Evolutionary conservation across 306 rosid genomes (phyloP).

Genomic region (Aeschynomene evenia): DNA sequence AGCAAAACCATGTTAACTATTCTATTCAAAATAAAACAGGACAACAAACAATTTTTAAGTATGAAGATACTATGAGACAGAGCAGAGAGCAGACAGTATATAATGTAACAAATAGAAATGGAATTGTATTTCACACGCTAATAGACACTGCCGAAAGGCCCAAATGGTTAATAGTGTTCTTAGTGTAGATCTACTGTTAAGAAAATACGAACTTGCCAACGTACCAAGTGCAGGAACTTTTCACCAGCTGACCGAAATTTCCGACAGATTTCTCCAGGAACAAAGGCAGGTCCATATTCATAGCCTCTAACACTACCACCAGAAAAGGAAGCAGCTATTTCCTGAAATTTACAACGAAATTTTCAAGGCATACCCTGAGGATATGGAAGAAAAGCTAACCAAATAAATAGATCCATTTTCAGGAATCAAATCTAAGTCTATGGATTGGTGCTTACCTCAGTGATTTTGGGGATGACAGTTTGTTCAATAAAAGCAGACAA

Average conservation of each 20-base stretch:
- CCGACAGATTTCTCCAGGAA: constrained; percentile 82
- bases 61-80: constrained; percentile 4
- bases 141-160: constrained; percentile 13
- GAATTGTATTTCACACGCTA: constrained; percentile 18
- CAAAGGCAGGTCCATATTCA: constrained; percentile 81
- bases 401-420: constrained; percentile 25
- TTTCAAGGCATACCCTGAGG: constrained; percentile 29
- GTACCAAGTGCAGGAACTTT: constrained; percentile 81
- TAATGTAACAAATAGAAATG: constrained; percentile 24
- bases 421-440: constrained; percentile 21
- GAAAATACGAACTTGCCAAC: constrained; percentile 28
- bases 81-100: constrained; percentile 4
- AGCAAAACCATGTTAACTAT: not conserved
- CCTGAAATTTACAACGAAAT: constrained; percentile 56
- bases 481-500: constrained; percentile 85
- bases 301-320: constrained; percentile 73
- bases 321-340: constrained; percentile 82
- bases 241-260: constrained; percentile 78
- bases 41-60: not conserved
- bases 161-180: not conserved
- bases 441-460: constrained; percentile 64
- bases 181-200: constrained; percentile 24
- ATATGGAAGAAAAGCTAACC: constrained; percentile 24
- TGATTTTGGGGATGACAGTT: constrained; percentile 81
- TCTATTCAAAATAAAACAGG: not conserved